Evolutionary conservation across 257 asterid genomes (phyloP), one percentile per base, ranked within the genome.

Genomic region (Solanum tarapatanum): DNA sequence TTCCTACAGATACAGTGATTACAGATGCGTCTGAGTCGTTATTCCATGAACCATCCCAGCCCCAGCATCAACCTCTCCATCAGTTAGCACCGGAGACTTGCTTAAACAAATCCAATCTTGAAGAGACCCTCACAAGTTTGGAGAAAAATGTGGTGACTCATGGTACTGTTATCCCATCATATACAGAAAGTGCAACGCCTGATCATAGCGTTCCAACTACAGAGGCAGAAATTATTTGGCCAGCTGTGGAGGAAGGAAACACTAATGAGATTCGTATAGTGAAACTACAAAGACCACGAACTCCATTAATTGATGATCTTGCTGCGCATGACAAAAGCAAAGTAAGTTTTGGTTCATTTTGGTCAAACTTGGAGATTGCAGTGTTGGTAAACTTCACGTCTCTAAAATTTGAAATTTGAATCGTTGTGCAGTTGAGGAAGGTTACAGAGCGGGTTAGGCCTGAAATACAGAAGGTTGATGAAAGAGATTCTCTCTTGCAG

Each of bases 401-500:
- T 86, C 92, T 88, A 89, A 80, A 76, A 86, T 91, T 87, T 84
- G 64, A 41, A 83, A 87, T 87, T 77, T 55, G 64, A 55, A 5
- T 51, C 60, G 32, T 90, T 86, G 68, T 95, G 93, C 98, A 97
- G 99, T 89, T 97, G 74, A 92, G 96, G 92, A 97, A 93, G 92
- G 98, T 95, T 86, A 84, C 94, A 43, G 97, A 94, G 68, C 91
- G 91, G 41, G 89, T 87, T 35, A 89, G 88, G 87, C 94, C 95
- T 82, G 90, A 91, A 66, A 82, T 89, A 14, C 93, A 88, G 85
- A 92, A 92, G 90, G 95, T 82, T 14, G 97, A 92, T 73, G 98
- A 95, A 88, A 94, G 95, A 92, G 97, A 92, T 89, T 92, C 96
- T 17, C 77, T 94, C 70, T 88, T 95, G 94, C 98, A 97, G 99